Evolutionary conservation across 73 alveolate species (phyloP), one percentile per base, ranked within the genome.

Genomic region (Paramecium octaurelia): DNA sequence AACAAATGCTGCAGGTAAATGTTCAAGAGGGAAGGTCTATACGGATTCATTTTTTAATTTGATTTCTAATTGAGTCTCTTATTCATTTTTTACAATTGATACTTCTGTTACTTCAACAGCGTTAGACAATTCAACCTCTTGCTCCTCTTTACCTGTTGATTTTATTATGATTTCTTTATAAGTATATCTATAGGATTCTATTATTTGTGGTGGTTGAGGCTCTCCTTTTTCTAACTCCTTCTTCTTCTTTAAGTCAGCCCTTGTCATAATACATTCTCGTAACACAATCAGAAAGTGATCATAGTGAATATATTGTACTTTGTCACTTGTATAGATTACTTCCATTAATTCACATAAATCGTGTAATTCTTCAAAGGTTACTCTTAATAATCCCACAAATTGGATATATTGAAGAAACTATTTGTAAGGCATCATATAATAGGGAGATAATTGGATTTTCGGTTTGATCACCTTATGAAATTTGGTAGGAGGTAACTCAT

Each of bases 321-420:
- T 73, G 20, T 58, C 87, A 35, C 10, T 35, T 73, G 18, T 21
- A 73, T 73, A 73, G n/a, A 73, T 36, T 8, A 73, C 59, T 73
- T 40, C 87, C 87, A 73, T 73, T 36, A 36, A 34, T 36, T 73
- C 34, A 36, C 57, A 40, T 16, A 73, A 8, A 36, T 73, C 34
- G n/a, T 73, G 57, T 73, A 73, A 73, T 36, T 73, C 87, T 73
- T 73, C 87, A 5, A 40, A 36, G 2, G 87, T 36, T 34, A 73
- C 87, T 38, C 87, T 73, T 36, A 73, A 73, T 73, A 73, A 36
- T 34, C 87, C 87, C 6, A 73, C 87, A 73, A 29, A 73, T 34
- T 34, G 16, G 5, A 38, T 21, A 11, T 73, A 73, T 34, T 73
- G 36, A 6, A 73, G 18, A 73, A 73, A 73, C 18, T 73, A 18